Conservation (phyloP, 208 protist genomes). For the Zelonia costaricensis region DNA sequence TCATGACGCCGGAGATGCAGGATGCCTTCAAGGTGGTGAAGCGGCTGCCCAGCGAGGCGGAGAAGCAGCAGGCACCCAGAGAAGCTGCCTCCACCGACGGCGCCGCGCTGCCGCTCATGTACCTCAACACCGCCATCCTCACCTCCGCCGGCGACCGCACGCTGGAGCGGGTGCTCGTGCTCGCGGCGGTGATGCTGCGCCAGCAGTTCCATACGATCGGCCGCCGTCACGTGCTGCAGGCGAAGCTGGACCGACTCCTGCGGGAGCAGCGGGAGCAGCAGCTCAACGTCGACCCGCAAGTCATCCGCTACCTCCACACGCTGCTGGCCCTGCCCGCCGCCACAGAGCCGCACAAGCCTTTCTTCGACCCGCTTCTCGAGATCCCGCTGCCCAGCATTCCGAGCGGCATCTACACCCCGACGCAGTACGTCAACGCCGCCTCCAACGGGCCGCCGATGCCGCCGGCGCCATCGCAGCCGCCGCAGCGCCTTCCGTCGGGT, state of each 20-base stretch:
- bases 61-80: slow-evolving; percentile 1
- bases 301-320: slow-evolving; percentile 17
- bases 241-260: slow-evolving; percentile 18
- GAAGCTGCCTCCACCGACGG: not conserved
- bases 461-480: slow-evolving; percentile 1
- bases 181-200: slow-evolving; percentile 80
- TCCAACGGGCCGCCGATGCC: slow-evolving; percentile 3
- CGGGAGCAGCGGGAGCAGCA: slow-evolving; percentile 9
- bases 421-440: slow-evolving; percentile 31
- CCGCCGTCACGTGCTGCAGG: slow-evolving; percentile 31
- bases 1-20: slow-evolving; percentile 56
- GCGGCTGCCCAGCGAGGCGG: slow-evolving; percentile 12
- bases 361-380: slow-evolving; percentile 30
- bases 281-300: slow-evolving; percentile 12
- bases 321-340: slow-evolving; percentile 15
- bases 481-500: not conserved
- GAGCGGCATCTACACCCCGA: slow-evolving; percentile 27
- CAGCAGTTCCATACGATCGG: slow-evolving; percentile 65
- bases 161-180: slow-evolving; percentile 76
- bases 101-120: slow-evolving; percentile 15
- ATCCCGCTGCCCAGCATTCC: slow-evolving; percentile 30
- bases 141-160: slow-evolving; percentile 81
- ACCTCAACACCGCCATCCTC: slow-evolving; percentile 68
- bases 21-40: slow-evolving; percentile 71
- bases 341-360: slow-evolving; percentile 13